These are phyloP conservation scores for Raphanus hybrid DNA, from an alignment of 441 rosid species.

Conservation along the genomic window DNA sequence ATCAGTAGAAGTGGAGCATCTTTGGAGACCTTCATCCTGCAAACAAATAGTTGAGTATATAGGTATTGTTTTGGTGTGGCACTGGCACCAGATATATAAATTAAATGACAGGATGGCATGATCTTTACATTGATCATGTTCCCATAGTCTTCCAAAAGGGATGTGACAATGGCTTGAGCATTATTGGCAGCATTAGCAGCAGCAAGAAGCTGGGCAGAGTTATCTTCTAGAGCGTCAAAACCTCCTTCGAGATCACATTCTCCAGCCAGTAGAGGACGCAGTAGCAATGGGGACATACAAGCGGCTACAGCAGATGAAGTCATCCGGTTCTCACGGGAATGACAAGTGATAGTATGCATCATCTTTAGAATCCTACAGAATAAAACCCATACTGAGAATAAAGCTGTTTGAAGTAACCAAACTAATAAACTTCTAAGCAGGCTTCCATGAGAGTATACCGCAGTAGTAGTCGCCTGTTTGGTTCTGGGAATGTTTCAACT, in stretches of 20 bases:
- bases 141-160: constrained; percentile 89
- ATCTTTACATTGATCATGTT: constrained; percentile 85
- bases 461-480: constrained; percentile 90
- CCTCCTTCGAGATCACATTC: constrained; percentile 82
- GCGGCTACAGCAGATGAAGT: constrained; percentile 98
- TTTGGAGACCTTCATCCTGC: constrained; percentile 89
- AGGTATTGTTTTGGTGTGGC: constrained; percentile 5
- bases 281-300: constrained; percentile 98
- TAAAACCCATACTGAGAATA: constrained; percentile 24
- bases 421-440: constrained; percentile 8
- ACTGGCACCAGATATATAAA: constrained; percentile 15
- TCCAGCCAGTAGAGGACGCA: constrained; percentile 95
- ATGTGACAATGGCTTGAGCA: constrained; percentile 89
- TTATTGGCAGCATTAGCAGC: constrained; percentile 99
- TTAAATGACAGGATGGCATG: constrained; percentile 29
- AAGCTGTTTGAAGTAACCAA: constrained; percentile 25
- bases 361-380: constrained; percentile 81
- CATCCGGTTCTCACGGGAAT: constrained; percentile 94
- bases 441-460: constrained; percentile 48
- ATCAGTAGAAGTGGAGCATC: constrained; percentile 94
- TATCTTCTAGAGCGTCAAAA: constrained; percentile 74
- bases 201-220: constrained; percentile 98
- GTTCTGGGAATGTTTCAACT: constrained; percentile 96
- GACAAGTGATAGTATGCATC: constrained; percentile 85
- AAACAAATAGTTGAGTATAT: constrained; percentile 30